A percentile compares a stretch with the other conserved stretches of the same genome.
phyloP scores from a whole-genome alignment of 2,329 filamentous ascomycete species.

The Clarireedia homoeocarpa region DNA sequence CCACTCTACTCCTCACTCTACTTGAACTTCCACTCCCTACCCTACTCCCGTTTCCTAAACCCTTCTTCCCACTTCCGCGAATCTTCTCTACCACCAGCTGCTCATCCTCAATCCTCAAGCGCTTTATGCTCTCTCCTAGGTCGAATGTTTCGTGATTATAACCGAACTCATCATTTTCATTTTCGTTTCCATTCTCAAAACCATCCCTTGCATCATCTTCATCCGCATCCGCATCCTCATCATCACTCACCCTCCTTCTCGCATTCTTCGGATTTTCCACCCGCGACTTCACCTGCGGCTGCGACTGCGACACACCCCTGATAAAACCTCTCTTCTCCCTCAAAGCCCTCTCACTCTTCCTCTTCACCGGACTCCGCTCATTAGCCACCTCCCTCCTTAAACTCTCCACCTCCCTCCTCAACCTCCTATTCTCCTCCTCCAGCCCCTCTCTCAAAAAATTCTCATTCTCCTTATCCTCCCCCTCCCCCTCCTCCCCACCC shows the following conservation, averaged over 20 bases:
- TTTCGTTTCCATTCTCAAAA: slow-evolving; percentile 4
- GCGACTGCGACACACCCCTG: too few relatives aligned
- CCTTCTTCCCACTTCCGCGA: too few relatives aligned
- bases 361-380: slow-evolving; percentile 38
- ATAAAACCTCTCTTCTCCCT: slow-evolving; percentile 6
- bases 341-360: background rate
- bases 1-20: background rate
- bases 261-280: too few relatives aligned
- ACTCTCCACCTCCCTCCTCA: slow-evolving; percentile 50
- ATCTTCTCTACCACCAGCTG: too few relatives aligned
- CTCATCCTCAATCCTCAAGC: background rate
- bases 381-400: slow-evolving; percentile 54
- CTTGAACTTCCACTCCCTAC: too few relatives aligned
- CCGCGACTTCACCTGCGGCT: too few relatives aligned
- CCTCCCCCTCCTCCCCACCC: slow-evolving; percentile 25
- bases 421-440: slow-evolving; percentile 61
- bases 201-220: background rate
- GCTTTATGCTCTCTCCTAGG: background rate
- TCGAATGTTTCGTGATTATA: background rate
- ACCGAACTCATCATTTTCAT: slow-evolving; percentile 8
- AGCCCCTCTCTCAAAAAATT: slow-evolving; percentile 47
- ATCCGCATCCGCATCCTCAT: background rate
- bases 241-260: too few relatives aligned
- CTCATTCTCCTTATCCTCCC: slow-evolving; percentile 55
- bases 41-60: too few relatives aligned